Evolutionary conservation across 768 basidiomycete genomes (phyloP).

Genomic region (Suillus alpinus): DNA sequence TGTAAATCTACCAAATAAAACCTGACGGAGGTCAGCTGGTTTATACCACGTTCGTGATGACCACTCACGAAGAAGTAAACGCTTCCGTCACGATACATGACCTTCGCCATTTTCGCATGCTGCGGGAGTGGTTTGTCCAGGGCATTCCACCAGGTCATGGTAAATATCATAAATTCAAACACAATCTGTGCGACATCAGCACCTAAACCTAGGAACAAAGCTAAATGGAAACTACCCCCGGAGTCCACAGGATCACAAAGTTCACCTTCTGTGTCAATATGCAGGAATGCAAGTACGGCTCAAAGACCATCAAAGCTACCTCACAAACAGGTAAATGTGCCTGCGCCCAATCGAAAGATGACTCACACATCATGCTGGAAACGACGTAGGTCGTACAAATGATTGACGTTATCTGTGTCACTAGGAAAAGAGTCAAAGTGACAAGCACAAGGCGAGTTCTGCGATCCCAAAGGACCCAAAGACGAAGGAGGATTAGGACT

Average conservation of each 20-base stretch:
- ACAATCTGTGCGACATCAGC: conserved; percentile 15
- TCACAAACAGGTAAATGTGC: not conserved
- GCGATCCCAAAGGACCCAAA: conserved; percentile 38
- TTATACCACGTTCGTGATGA: not conserved
- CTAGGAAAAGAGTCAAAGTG: conserved; percentile 29
- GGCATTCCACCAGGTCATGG: conserved; percentile 27
- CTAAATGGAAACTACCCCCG: conserved; percentile 19
- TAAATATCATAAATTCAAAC: conserved; percentile 31
- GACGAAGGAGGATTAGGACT: conserved; percentile 39
- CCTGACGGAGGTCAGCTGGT: conserved; percentile 12
- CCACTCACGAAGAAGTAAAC: conserved; percentile 26
- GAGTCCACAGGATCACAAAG: conserved; percentile 25
- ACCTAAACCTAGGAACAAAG: not conserved
- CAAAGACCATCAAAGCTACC: conserved; percentile 17
- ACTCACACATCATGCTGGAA: conserved; percentile 27
- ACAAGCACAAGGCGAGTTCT: conserved; percentile 22
- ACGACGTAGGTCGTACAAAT: conserved; percentile 23
- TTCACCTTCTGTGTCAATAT: conserved; percentile 17
- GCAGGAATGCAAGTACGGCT: conserved; percentile 18
- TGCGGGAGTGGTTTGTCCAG: conserved; percentile 23
- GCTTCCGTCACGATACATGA: conserved; percentile 29
- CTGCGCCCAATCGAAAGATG: not conserved
- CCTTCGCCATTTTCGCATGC: conserved; percentile 15
- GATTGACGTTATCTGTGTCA: conserved; percentile 27
- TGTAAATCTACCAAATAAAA: conserved; percentile 21